Conservation (phyloP, 805 yeast genomes). For the Spencermartinsiella europaea region DNA sequence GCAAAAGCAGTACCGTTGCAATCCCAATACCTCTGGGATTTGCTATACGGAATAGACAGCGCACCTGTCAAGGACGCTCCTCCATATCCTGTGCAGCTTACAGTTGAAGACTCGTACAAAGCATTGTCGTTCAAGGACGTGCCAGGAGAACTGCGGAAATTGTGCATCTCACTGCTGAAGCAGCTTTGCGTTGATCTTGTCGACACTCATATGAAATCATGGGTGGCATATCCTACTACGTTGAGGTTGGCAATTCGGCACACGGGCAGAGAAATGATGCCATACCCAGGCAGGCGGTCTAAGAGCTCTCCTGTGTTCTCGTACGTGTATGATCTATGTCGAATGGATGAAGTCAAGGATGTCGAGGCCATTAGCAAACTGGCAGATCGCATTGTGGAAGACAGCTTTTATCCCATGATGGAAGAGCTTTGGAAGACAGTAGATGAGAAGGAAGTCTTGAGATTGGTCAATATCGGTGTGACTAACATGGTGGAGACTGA, state of each 20-base stretch:
- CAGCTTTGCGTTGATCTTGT: slow-evolving; percentile 23
- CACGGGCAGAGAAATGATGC: not conserved
- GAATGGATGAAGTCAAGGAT: not conserved
- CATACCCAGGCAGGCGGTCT: not conserved
- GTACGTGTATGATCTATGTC: not conserved
- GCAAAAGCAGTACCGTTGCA: not conserved
- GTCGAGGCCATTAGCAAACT: not conserved
- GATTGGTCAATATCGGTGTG: not conserved
- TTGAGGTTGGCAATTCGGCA: slow-evolving; percentile 13
- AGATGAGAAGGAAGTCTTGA: not conserved
- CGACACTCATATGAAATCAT: slow-evolving; percentile 14
- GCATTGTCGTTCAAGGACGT: not conserved
- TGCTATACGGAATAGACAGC: slow-evolving; percentile 18
- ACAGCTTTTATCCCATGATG: not conserved
- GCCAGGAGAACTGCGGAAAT: slow-evolving; percentile 7
- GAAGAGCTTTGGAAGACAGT: not conserved
- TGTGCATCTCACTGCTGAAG: slow-evolving; percentile 16
- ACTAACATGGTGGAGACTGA: not conserved
- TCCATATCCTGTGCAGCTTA: slow-evolving; percentile 23
- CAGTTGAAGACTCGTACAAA: slow-evolving; percentile 28
- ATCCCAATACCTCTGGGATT: slow-evolving; percentile 12
- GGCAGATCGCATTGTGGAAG: not conserved
- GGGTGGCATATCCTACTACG: slow-evolving; percentile 22
- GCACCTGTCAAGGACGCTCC: slow-evolving; percentile 13
- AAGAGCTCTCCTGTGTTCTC: not conserved